A percentile compares a stretch with the other conserved stretches of the same genome.
Evolutionary conservation across 352 stramenopile species (phyloP).

Genomic region (Phytophthora europaea): DNA sequence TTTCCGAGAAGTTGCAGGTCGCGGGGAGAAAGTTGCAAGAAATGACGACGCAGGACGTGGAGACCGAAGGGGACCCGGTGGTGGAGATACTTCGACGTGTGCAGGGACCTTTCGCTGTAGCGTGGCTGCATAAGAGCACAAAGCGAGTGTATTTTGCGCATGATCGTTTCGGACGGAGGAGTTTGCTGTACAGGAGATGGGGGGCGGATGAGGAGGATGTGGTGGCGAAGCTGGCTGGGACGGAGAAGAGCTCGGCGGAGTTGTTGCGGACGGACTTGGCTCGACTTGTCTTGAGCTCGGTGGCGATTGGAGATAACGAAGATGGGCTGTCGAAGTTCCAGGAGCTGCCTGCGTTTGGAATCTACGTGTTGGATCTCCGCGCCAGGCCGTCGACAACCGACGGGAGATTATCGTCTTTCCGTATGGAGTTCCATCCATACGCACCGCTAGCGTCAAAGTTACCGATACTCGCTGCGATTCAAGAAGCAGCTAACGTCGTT

Average conservation of each 20-base stretch:
- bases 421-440: conserved; percentile 57
- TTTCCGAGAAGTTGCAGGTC: conserved; percentile 53
- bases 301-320: conserved; percentile 45
- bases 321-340: conserved; percentile 40
- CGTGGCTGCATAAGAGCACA: conserved; percentile 67
- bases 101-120: conserved; percentile 88
- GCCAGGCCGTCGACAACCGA: neutral
- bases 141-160: conserved; percentile 92
- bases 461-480: neutral
- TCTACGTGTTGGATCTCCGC: conserved; percentile 78
- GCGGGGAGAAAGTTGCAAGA: conserved; percentile 26
- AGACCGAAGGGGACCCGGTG: conserved; percentile 25
- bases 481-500: neutral
- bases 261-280: conserved; percentile 31
- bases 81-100: conserved; percentile 56
- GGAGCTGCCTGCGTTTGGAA: conserved; percentile 80
- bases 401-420: conserved; percentile 8
- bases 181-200: conserved; percentile 78
- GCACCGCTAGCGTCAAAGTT: conserved; percentile 15
- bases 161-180: conserved; percentile 92
- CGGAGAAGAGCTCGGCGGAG: conserved; percentile 3
- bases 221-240: conserved; percentile 34
- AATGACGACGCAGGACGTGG: conserved; percentile 4
- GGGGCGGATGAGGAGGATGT: conserved; percentile 22
- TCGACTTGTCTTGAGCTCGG: conserved; percentile 55